These are phyloP conservation scores for Hanseniaspora taiwanica DNA, from an alignment of 805 yeast species.

Conservation along the genomic window DNA sequence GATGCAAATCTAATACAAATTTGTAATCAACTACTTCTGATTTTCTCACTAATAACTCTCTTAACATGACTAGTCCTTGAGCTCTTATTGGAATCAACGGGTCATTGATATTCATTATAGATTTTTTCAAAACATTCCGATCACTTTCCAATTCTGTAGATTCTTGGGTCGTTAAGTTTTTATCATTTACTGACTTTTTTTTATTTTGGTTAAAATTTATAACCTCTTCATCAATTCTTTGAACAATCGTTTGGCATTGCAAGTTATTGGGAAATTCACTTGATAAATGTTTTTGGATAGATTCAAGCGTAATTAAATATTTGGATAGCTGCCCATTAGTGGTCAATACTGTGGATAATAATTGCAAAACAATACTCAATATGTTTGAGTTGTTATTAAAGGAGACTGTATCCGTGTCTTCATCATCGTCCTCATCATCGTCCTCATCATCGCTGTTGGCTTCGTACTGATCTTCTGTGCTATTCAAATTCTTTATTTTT, in stretches of 20 bases:
- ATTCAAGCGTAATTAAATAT: background rate
- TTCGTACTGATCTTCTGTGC: conserved; percentile 23
- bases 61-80: conserved; percentile 59
- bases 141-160: conserved; percentile 17
- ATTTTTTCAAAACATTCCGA: conserved; percentile 35
- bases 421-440: conserved; percentile 21
- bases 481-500: conserved; percentile 10
- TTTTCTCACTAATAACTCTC: conserved; percentile 37
- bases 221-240: conserved; percentile 2
- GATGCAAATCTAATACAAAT: conserved; percentile 46
- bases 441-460: conserved; percentile 15
- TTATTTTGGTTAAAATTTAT: background rate
- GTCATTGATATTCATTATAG: conserved; percentile 57
- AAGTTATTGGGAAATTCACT: background rate
- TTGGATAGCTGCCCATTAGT: conserved; percentile 8
- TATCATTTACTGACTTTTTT: background rate
- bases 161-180: background rate
- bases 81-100: conserved; percentile 77
- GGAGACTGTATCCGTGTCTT: conserved; percentile 9
- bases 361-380: conserved; percentile 24
- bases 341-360: conserved; percentile 26
- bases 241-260: background rate
- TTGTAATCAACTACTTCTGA: conserved; percentile 40
- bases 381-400: conserved; percentile 3
- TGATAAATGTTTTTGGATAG: background rate